Evolutionary conservation across 78 protist genomes (phyloP).

Genomic region (Dictyostelium discoideum): DNA sequence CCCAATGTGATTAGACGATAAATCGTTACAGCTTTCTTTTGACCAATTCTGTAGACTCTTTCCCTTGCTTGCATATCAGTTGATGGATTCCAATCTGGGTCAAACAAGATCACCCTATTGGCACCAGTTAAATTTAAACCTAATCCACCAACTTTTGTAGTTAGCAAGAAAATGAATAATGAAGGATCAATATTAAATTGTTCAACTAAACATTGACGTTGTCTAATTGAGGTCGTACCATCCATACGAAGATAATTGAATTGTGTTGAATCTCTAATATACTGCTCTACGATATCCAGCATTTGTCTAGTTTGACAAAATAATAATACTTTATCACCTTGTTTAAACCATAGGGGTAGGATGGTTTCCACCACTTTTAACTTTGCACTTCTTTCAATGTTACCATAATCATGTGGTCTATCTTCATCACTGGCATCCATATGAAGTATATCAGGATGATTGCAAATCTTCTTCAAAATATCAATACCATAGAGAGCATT

Average conservation of each 20-base stretch:
- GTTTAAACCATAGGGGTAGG: constrained; percentile 90
- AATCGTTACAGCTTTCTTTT: constrained; percentile 89
- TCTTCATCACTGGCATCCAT: constrained; percentile 29
- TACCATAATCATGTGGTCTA: constrained; percentile 65
- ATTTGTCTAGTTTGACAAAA: constrained; percentile 97
- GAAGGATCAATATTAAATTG: constrained; percentile 50
- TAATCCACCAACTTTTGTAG: constrained; percentile 94
- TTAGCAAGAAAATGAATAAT: constrained; percentile 93
- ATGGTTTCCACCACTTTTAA: constrained; percentile 85
- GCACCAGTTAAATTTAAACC: constrained; percentile 99
- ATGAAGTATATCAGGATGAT: constrained; percentile 95
- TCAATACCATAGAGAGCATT: constrained; percentile 84
- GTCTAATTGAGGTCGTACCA: constrained; percentile 95
- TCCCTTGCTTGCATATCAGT: constrained; percentile 96
- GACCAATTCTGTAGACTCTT: constrained; percentile 98
- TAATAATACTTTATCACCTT: constrained; percentile 90
- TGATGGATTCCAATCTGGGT: constrained; percentile 98
- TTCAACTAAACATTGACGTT: constrained; percentile 59
- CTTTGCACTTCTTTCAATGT: constrained; percentile 87
- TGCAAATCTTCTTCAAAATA: constrained; percentile 95
- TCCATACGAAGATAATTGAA: constrained; percentile 92
- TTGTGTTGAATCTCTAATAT: not conserved
- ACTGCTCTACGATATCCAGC: constrained; percentile 93
- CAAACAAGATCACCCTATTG: constrained; percentile 94
- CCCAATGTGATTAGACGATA: constrained; percentile 90